Evolutionary conservation across 768 basidiomycete species (phyloP).

Genomic region (Naganishia vaughanmartiniae): DNA sequence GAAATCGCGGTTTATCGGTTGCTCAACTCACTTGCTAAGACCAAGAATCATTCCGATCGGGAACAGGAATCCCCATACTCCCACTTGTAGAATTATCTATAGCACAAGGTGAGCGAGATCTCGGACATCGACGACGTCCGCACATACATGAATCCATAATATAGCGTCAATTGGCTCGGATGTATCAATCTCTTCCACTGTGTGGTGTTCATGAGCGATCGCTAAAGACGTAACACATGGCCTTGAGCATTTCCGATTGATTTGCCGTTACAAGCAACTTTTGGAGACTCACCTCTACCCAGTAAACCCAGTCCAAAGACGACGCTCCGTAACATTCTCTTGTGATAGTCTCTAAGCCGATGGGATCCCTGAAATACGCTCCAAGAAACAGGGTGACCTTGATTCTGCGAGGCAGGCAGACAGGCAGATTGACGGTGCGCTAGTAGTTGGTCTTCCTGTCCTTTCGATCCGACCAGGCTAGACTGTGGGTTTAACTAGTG

Average conservation of each 20-base stretch:
- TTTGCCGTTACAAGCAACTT: not conserved
- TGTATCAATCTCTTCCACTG: slow-evolving; percentile 63
- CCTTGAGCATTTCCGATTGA: not conserved
- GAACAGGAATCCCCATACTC: slow-evolving; percentile 82
- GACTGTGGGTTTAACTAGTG: no score
- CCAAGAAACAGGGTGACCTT: no score
- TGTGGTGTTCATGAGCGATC: slow-evolving; percentile 58
- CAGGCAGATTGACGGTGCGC: no score
- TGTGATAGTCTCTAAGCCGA: no score
- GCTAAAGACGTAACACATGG: not conserved
- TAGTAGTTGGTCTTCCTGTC: no score
- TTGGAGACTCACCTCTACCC: no score
- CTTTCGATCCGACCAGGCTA: no score
- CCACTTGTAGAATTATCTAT: slow-evolving; percentile 66
- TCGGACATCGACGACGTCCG: not conserved
- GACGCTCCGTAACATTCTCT: no score
- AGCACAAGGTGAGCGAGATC: not conserved
- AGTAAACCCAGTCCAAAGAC: no score
- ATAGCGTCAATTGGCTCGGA: slow-evolving; percentile 70
- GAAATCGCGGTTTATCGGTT: slow-evolving; percentile 53
- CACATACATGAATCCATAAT: slow-evolving; percentile 67
- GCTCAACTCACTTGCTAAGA: slow-evolving; percentile 46
- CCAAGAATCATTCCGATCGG: slow-evolving; percentile 63
- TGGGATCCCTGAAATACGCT: no score
- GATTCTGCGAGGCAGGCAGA: no score